Evolutionary conservation across 306 rosid species (phyloP), one percentile per base, ranked within the genome.

Genomic region (Castanopsis chinensis): DNA sequence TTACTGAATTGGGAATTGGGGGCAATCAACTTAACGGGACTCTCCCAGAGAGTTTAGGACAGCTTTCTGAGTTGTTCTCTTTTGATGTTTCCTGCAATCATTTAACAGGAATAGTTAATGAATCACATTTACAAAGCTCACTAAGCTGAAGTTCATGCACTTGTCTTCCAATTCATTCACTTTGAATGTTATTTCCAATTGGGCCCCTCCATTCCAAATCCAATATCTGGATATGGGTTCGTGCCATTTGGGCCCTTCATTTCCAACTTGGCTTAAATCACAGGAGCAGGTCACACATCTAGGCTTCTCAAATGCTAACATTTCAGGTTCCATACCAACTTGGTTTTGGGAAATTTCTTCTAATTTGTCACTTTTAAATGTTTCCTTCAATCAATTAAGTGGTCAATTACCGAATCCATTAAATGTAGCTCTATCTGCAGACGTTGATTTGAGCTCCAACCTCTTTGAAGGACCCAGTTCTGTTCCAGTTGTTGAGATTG

Each of bases 291-390:
- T 87, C n/a, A 0, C 0, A 0, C 1, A 0, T 41, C 43, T 87
- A 15, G 89, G 83, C 84, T 41, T 85, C 23, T 87, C 93, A 69
- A 81, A 89, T 77, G 82, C 84, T 45, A 76, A 84, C 78, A 65
- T 83, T 80, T 70, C 75, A 55, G 87, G 76, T 74, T 75, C 49
- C 71, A 76, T 85, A 28, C 88, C 88, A 18, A 33, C 58, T 32
- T 85, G 93, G 89, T 83, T 89, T 80, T 87, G 89, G 91, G 58
- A 85, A 69, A 58, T 80, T n/a, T 74, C 85, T 1, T 54, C 76
- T 0, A 43, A 69, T 30, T 33, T 82, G 7, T 23, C 18, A 0
- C 14, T 20, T 27, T 32, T 82, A 57, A 86, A 89, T 72, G 72
- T 89, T 28, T 84, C 90, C 20, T 55, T 68, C 37, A 86, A 89